Percentiles rank a stretch among this genome's conserved stretches.
Conservation (phyloP, 768 basidiomycete genomes). For the Tremella yokohamensis region DNA sequence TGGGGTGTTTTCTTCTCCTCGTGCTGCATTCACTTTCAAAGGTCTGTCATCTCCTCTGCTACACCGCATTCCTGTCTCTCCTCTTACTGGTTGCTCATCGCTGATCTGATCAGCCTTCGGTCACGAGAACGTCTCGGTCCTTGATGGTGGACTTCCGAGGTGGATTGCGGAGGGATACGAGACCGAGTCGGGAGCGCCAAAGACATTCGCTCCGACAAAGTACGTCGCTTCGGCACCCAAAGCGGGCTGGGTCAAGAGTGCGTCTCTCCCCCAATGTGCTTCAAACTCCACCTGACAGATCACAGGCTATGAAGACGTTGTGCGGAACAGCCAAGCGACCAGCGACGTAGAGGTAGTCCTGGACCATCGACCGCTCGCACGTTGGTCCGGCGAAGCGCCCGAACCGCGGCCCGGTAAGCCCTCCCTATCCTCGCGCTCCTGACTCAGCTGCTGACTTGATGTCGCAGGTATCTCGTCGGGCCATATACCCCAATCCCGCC, state of each 20-base stretch:
- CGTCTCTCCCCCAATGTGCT: constrained; percentile 12
- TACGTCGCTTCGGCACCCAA: constrained; percentile 18
- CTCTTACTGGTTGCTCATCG: not conserved
- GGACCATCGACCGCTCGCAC: constrained; percentile 78
- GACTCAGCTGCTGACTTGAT: not conserved
- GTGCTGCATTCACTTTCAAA: constrained; percentile 91
- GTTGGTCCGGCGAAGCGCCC: constrained; percentile 76
- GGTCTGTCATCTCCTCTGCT: constrained; percentile 26
- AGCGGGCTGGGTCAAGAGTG: constrained; percentile 30
- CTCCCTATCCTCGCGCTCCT: not conserved
- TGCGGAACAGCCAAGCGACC: constrained; percentile 62
- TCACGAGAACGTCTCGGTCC: constrained; percentile 75
- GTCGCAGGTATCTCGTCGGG: constrained; percentile 69
- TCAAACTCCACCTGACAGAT: not conserved
- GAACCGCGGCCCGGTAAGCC: constrained; percentile 69
- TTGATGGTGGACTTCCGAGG: constrained; percentile 86
- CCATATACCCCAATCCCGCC: constrained; percentile 82
- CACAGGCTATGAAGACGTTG: constrained; percentile 75
- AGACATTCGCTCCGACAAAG: constrained; percentile 17
- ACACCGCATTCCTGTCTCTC: not conserved
- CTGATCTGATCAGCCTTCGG: constrained; percentile 61
- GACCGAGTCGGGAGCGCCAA: constrained; percentile 31
- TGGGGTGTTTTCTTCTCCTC: constrained; percentile 87
- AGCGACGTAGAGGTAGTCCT: constrained; percentile 67
- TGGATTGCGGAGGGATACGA: constrained; percentile 66